A percentile compares a stretch with the other conserved stretches of the same genome.
Conservation (phyloP, 2,329 filamentous ascomycete genomes). For the Fusarium sp. region DNA sequence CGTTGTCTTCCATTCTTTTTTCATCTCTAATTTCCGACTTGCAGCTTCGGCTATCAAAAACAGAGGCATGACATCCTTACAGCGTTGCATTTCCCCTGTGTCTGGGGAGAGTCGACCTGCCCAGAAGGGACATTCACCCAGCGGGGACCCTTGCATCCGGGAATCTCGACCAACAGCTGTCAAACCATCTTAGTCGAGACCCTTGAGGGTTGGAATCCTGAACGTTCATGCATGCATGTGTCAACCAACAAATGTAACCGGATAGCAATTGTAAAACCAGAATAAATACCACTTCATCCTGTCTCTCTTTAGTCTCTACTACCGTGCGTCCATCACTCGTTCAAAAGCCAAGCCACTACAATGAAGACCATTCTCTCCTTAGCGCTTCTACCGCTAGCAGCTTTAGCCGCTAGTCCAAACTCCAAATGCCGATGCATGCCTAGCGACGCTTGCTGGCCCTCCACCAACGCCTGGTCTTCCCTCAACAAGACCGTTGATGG, state of each 20-base stretch:
- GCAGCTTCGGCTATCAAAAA: neutral
- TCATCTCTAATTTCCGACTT: neutral
- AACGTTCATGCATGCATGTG: neutral
- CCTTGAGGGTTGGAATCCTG: neutral
- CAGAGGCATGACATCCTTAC: neutral
- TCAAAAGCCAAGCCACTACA: neutral
- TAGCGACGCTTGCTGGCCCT: constrained; percentile 65
- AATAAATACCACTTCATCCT: neutral
- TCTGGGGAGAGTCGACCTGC: neutral
- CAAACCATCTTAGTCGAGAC: neutral
- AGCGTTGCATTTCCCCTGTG: neutral
- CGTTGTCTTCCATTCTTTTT: neutral
- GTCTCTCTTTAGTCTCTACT: neutral
- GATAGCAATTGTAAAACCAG: neutral
- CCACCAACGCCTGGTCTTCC: constrained; percentile 54
- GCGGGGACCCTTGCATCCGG: neutral
- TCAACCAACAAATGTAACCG: neutral
- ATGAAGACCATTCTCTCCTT: constrained; percentile 1
- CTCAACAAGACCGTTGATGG: constrained; percentile 65
- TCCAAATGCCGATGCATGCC: constrained; percentile 55
- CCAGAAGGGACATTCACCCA: neutral
- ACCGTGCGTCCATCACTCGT: neutral
- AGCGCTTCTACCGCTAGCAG: neutral
- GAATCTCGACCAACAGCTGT: neutral
- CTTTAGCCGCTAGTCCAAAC: neutral